A percentile compares a stretch with the other conserved stretches of the same genome.
These are phyloP conservation scores for Lepidium sativum DNA, from an alignment of 345 rosid genomes.

Conservation along the genomic window DNA sequence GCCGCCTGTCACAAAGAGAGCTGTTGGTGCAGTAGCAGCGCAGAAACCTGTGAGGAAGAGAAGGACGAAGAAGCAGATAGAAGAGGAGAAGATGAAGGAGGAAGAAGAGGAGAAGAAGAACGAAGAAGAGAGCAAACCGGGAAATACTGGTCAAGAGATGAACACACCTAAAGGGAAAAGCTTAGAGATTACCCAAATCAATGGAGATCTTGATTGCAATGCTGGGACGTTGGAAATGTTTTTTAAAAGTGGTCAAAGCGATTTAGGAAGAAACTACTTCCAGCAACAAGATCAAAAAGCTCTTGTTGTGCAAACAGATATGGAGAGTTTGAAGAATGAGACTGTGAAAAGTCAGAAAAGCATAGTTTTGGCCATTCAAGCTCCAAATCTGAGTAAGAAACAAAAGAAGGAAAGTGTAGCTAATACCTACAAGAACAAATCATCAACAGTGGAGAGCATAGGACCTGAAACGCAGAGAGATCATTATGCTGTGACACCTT, in stretches of 20 bases:
- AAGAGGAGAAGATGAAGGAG: not conserved
- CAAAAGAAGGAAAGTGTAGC: conserved; percentile 14
- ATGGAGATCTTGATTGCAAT: not conserved
- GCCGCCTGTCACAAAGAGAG: not conserved
- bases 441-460: not conserved
- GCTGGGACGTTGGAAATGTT: not conserved
- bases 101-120: not conserved
- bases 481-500: conserved; percentile 5
- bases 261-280: conserved; percentile 6
- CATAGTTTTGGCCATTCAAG: conserved; percentile 23
- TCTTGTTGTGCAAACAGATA: not conserved
- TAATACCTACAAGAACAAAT: not conserved
- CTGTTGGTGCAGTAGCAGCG: not conserved
- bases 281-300: not conserved
- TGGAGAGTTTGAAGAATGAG: not conserved
- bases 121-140: conserved; percentile 1
- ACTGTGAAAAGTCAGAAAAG: not conserved
- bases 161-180: not conserved
- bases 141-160: not conserved
- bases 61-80: not conserved
- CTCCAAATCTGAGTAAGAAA: conserved; percentile 3
- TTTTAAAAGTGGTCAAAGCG: not conserved
- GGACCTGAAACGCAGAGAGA: conserved; percentile 5
- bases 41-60: not conserved
- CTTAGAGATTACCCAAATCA: not conserved